Base-by-base conservation (phyloP, 2,329 filamentous ascomycete genomes). In the Lecanoromycetidae sp. region DNA sequence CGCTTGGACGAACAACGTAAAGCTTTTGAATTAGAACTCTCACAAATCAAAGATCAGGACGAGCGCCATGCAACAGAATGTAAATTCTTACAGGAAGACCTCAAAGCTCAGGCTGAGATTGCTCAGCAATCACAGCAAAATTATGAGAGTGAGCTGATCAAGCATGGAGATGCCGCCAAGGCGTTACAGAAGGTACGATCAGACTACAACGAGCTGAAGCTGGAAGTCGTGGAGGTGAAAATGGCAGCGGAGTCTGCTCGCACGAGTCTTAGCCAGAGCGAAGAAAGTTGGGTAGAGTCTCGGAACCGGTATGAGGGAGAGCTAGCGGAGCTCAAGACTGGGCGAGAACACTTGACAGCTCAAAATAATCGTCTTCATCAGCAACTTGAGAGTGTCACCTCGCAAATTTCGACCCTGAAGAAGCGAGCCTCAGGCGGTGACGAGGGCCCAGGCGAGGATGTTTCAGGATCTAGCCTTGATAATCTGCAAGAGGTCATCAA, bases 121-220 rank as follows among this genome's bases (percentile, higher is more conserved):
- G 87, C 91, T 2, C 81, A 87, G 44, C 84, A 87, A 62, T 87
- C 91, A 3, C 91, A 98, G 61, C 83, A 94, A 60, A 88, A 91
- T 56, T 98, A 98, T 60, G 93, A 98, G 63, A 81, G 81, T 53
- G 91, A 98, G 63, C 74, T 98, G 9, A 77, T 94, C 58, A 95
- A 91, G 68, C 91, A 98, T 65, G 90, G 88, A 1, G 87, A 95
- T 55, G 91, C 90, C n/a, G 86, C 90, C 10, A 88, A 87, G 65
- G 77, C 79, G 29, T 72, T 95, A 12, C 87, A 94, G 56, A 74
- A 74, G 44, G 71, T 94, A 40, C 84, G 91, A 43, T 71, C 73
- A 3, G 87, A 96, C 54, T 77, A 84, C 63, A 91, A 94, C 58
- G 72, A 85, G 56, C 67, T 96, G 52, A 88, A 86, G 66, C 82